Evolutionary conservation across 768 basidiomycete species (phyloP), one percentile per base, ranked within the genome.

Genomic region (Gloeophyllum trabeum): DNA sequence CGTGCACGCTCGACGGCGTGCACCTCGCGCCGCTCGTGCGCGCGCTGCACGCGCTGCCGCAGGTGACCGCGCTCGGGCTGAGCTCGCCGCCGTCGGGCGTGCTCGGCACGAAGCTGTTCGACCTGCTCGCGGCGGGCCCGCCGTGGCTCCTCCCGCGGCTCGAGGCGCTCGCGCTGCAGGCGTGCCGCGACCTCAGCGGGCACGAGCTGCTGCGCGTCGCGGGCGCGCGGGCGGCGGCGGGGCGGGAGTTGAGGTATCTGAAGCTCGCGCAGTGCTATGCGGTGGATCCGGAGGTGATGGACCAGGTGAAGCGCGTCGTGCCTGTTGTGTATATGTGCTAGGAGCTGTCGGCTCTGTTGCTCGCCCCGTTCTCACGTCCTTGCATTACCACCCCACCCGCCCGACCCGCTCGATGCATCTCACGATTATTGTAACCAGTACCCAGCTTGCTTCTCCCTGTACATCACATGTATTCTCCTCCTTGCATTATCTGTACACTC

Each of bases 1-100:
- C 54, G 10, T 59, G 55, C 46, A 52, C 51, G 43, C 44, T 61
- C 41, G 54, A 51, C 24, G 59, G 59, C n/a, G 49, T 52, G 19
- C 51, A 52, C 7, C 47, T 60, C n/a, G 51, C 52, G 13, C 55
- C 58, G 1, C 54, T 59, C 44, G 48, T 60, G 4, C 52, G 54
- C 7, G 57, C 52, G 21, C 47, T 59, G 32, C 52, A 58, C 35
- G 46, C 49, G 6, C 54, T 58, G 20, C 52, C 56, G 3, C 50
- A 53, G 34, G 52, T 59, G 44, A 55, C 51, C 19, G 55, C 54
- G 4, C 50, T 61, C 5, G 54, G 50, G 20, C 43, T 59, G n/a
- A 51, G 53, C 21, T 49, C 51, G 23, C 59, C 58, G 2, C 50
- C 50, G 1, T 46, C 46, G 36, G 54, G 53, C 24, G 35, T 40